These are phyloP conservation scores for Saraca asoca DNA, from an alignment of 331 rosid species.

Conservation along the genomic window DNA sequence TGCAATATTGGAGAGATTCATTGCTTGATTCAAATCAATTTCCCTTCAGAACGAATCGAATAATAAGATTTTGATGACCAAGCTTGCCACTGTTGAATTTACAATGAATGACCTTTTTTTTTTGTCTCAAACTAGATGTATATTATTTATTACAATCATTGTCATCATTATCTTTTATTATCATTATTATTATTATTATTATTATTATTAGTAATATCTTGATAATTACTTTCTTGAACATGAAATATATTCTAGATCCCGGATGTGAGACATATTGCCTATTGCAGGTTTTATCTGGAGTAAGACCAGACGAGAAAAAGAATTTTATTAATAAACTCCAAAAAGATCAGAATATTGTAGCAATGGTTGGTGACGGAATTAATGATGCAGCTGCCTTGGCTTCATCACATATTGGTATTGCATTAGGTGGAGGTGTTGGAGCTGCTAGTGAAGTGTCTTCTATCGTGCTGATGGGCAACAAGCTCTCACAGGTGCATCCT, in stretches of 20 bases:
- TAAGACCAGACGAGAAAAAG: slow-evolving; percentile 81
- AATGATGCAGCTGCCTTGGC: slow-evolving; percentile 98
- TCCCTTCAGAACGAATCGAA: too few species aligned
- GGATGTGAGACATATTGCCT: slow-evolving; percentile 6
- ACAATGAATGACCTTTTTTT: background rate
- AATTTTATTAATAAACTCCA: slow-evolving; percentile 70
- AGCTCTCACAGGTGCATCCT: slow-evolving; percentile 75
- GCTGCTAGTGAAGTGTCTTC: slow-evolving; percentile 99
- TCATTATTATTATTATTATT: background rate
- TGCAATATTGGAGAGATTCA: too few species aligned
- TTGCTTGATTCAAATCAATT: too few species aligned
- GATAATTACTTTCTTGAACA: slow-evolving; percentile 10
- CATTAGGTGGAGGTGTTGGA: slow-evolving; percentile 96
- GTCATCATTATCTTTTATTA: background rate
- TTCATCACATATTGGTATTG: slow-evolving; percentile 84
- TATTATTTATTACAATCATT: too few species aligned
- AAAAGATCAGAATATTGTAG: slow-evolving; percentile 65
- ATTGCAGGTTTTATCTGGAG: slow-evolving; percentile 79
- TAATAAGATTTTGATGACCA: too few species aligned
- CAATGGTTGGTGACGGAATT: slow-evolving; percentile 99
- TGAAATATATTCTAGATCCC: background rate
- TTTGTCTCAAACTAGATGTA: too few species aligned
- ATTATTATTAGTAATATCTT: background rate
- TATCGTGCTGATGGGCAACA: slow-evolving; percentile 85
- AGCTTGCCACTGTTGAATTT: background rate